Base-by-base conservation (phyloP, 2,329 filamentous ascomycete genomes). In the Colletotrichum sp. region DNA sequence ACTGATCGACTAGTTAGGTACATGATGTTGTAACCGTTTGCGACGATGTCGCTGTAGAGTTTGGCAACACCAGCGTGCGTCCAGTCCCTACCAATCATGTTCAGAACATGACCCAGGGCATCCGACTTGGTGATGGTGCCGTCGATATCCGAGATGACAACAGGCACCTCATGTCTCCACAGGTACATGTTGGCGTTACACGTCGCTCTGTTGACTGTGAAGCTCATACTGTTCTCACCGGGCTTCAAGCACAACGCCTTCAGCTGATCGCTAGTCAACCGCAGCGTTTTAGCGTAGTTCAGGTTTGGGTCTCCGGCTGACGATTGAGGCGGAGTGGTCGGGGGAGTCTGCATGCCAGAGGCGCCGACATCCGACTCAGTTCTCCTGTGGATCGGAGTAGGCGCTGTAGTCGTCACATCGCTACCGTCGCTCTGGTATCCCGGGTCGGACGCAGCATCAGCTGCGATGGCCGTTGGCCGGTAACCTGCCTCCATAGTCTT, bases 51-150 rank as follows among this genome's bases (percentile, higher is more conserved):
- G 65, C 95, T 97, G 86, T 99, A 99, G 10, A 99, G 90, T 86
- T 99, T 99, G 26, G 97, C 98, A 28, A 99, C 96, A 49, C 97
- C 97, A 18, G 96, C 91, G 84, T 99, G 97, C 5, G 97, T 99
- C 97, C 97, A 99, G 85, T 99, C 97, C 64, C 97, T 93, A 57
- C 97, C 97, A 79, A 99, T 96, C 92, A 97, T 97, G 87, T 96
- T 99, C 70, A 99, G 86, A 59, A 99, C 95, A 82, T 99, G 97
- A 16, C 97, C 97, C 16, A 98, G 88, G 18, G 96, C 96, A 86
- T 98, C 96, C 4, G 96, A 98, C 87, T 99, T 99, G 75, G 97
- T 99, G 81, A 99, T 99, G 26, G 97, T 99, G 68, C 97, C 97
- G 85, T 99, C 97, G 81, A 99, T 99, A 84, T 99, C 97, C 1